These are phyloP conservation scores for Dryas integrifolia DNA, from an alignment of 331 rosid genomes.

Conservation along the genomic window DNA sequence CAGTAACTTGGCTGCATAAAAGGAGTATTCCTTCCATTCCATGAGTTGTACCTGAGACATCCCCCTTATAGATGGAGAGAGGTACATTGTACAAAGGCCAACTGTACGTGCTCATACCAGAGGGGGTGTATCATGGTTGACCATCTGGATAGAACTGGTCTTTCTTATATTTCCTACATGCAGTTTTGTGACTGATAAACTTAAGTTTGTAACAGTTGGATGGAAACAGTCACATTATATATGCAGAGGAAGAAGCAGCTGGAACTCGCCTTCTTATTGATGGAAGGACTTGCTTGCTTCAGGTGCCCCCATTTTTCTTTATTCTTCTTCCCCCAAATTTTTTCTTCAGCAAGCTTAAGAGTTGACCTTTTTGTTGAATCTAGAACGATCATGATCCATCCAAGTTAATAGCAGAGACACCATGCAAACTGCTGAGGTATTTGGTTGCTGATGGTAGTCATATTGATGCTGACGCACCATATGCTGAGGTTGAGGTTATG, in stretches of 20 bases:
- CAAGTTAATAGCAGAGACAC: constrained; percentile 89
- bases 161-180: too few relatives aligned
- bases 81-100: too few relatives aligned
- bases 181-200: constrained; percentile 27
- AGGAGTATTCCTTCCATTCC: too few relatives aligned
- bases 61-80: too few relatives aligned
- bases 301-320: constrained; percentile 52
- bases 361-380: constrained; percentile 34
- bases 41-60: too few relatives aligned
- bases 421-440: constrained; percentile 91
- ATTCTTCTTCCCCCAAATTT: not conserved
- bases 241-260: constrained; percentile 99
- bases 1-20: too few relatives aligned
- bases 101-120: too few relatives aligned
- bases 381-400: constrained; percentile 99
- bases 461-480: constrained; percentile 87
- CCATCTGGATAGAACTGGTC: too few relatives aligned
- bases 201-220: constrained; percentile 61
- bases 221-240: constrained; percentile 96
- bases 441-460: constrained; percentile 75
- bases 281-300: constrained; percentile 99
- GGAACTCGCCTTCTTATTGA: constrained; percentile 99
- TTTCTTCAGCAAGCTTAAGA: constrained; percentile 18
- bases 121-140: too few relatives aligned
- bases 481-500: constrained; percentile 99